Base-by-base conservation (phyloP, 371 early-diverging fungal genomes). In the Catenaria anguillulae region DNA sequence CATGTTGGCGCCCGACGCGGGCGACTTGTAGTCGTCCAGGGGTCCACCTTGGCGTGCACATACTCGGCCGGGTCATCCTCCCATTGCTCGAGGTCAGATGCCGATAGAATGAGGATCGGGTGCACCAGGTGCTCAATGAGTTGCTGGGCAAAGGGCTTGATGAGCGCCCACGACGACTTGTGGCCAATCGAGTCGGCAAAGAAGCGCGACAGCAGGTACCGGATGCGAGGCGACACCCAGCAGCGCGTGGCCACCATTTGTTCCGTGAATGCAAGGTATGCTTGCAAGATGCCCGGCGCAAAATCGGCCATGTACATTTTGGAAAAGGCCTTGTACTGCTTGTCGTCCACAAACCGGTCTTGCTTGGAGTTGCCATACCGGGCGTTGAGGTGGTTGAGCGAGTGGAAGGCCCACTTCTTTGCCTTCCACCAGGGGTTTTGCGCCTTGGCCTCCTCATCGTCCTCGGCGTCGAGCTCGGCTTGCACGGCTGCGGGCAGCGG, bases 381-480 rank as follows among this genome's bases (percentile, higher is more conserved):
- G 33, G 70, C 65, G 64, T 91, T 90, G 31, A 91, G 72, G 29
- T 79, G 81, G 72, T 91, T 88, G 62, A 93, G 69, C 71, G 86
- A 86, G 54, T 82, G 81, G 63, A 82, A 84, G 0, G 94, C 89
- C 94, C 97, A 93, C 63, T 93, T 92, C 71, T 92, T 92, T 33
- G 87, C 86, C 74, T 90, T 90, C 86, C 87, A 88, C 83, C 85
- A 89, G 31, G 83, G 79, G 68, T 85, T 82, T 65, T 8, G 17
- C 19, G 60, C 60, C 26, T 77, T 82, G 64, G 86, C 89, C 37
- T 84, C 71, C 42, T 88, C 91, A 43, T 83, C 85, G 19, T 71
- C 69, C 64, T 80, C 79, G 8, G 78, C 67, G 17, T 10, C 40
- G 35, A 84, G 80, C 48, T 19, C n/a, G 29, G 29, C 52, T 13